Base-by-base conservation (phyloP, 331 rosid genomes). In the Quercus lobata region DNA sequence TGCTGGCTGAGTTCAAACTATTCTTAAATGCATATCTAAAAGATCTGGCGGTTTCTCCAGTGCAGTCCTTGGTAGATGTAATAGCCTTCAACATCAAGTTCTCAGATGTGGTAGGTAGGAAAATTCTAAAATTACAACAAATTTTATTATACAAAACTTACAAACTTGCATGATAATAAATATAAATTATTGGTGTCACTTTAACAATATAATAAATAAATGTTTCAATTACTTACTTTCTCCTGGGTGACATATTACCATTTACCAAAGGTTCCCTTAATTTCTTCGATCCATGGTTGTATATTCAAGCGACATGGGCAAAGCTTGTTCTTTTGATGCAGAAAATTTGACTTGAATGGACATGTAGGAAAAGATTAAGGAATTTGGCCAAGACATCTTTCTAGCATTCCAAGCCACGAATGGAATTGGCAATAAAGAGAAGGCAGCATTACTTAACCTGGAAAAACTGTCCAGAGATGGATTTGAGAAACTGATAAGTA, bases 1-100 rank as follows among this genome's bases (percentile, higher is more conserved):
- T 87, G 49, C 2, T 83, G 57, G 68, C 84, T 19, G 91, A 91
- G 69, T 86, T 91, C 85, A 91, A 91, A 76, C 32, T 79, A 14
- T 76, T 79, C 35, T 57, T 89, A 72, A 91, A 89, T 73, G 58
- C 75, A 10, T 84, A 86, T 35, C 78, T 87, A 44, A 75, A 78
- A 56, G 85, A 87, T 41, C 82, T 86, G n/a, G 22, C 46, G 19
- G 56, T 24, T 8, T 91, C 90, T 65, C 88, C 89, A 0, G 91
- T 91, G 74, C 76, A 76, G 55, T 83, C 89, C 61, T 83, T 89
- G 22, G 84, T 85, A 19, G 84, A 89, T 54, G 73, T 88, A 14
- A 91, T 86, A 44, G 62, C 87, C 60, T 89, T 88, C 85, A 88
- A 89, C 83, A 8, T 68, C 29, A 82, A 87, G 0, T 44, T 85